Conservation (phyloP, 305 asterid genomes). For the Caryopteris hybrid region DNA sequence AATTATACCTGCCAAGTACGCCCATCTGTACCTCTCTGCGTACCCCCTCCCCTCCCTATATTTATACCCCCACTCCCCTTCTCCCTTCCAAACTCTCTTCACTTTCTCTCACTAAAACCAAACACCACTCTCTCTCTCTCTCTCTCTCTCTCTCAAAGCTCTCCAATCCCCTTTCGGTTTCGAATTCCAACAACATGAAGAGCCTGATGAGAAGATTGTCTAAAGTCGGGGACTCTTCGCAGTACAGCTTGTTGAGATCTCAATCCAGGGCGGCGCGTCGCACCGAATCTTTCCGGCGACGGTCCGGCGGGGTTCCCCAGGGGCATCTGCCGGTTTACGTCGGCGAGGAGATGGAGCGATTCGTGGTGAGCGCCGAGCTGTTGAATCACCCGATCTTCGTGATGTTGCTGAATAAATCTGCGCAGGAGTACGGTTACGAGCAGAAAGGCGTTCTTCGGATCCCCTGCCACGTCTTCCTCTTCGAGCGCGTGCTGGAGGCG, state of each 20-base stretch:
- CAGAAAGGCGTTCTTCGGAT: conserved; percentile 86
- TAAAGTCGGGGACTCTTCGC: conserved; percentile 74
- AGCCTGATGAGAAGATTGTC: conserved; percentile 60
- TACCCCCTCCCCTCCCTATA: conserved; percentile 20
- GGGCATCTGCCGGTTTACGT: conserved; percentile 94
- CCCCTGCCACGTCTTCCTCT: conserved; percentile 82
- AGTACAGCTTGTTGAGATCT: conserved; percentile 47
- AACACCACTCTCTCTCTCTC: neutral
- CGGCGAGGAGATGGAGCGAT: conserved; percentile 95
- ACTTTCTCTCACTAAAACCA: neutral
- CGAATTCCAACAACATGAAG: conserved; percentile 43
- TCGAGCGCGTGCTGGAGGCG: conserved; percentile 83
- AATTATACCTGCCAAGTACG: conserved; percentile 94
- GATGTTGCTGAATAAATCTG: conserved; percentile 60
- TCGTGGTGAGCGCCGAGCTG: conserved; percentile 76
- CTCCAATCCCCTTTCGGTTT: no score
- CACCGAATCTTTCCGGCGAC: conserved; percentile 27
- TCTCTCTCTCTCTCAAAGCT: no score
- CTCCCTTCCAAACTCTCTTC: neutral
- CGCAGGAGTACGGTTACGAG: conserved; percentile 87
- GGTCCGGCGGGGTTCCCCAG: conserved; percentile 55
- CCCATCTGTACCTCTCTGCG: conserved; percentile 58
- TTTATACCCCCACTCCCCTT: conserved; percentile 20
- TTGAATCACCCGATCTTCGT: conserved; percentile 81
- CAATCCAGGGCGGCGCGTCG: conserved; percentile 34